Evolutionary conservation across 225 moss, liverwort and hornwort species (phyloP), one percentile per base, ranked within the genome.

Genomic region (Sphagnum tenellum): DNA sequence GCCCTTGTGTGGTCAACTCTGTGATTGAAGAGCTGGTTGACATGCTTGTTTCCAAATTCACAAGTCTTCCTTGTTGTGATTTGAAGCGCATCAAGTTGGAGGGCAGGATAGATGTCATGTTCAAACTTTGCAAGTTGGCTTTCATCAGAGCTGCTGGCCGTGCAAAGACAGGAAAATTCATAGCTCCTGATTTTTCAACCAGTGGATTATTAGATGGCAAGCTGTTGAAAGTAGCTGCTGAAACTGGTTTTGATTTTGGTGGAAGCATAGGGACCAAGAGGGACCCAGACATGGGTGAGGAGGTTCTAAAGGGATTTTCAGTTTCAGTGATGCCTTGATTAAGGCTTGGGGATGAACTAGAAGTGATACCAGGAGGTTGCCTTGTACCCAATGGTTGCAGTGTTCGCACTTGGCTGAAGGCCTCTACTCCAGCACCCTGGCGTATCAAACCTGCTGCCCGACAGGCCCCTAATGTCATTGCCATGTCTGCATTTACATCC

Each of bases 361-460:
- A 45, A 44, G 48, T 50, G 63, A 52, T 6, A 52, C 52, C 6
- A 9, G 74, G 71, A 2, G 78, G 57, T 49, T 79, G 58, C 85
- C 77, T 81, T 4, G 68, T 48, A 7, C 63, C n/a, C n/a, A 57
- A 54, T 0, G 86, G 78, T 56, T 9, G 86, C 62, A 84, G 78
- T 8, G 94, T 91, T 4, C 91, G 88, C 58, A 91, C 91, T 77
- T 84, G 88, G 67, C 61, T 82, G 55, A 91, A 95, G 10, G 67
- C 84, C 47, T 89, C 94, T 2, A 63, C 91, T 62, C 89, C 94
- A 55, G 82, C 29, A 29, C 29, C 70, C 65, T 89, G 91, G 6
- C 88, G 76, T 11, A 95, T 12, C 3, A 91, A n/a, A 3, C 94
- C 94, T n/a, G 91, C 91, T 2, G 89, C 94, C 55, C 91, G 87